A percentile compares a stretch with the other conserved stretches of the same genome.
Conservation (phyloP, 345 rosid species). For the Capsella bursapastoris region DNA sequence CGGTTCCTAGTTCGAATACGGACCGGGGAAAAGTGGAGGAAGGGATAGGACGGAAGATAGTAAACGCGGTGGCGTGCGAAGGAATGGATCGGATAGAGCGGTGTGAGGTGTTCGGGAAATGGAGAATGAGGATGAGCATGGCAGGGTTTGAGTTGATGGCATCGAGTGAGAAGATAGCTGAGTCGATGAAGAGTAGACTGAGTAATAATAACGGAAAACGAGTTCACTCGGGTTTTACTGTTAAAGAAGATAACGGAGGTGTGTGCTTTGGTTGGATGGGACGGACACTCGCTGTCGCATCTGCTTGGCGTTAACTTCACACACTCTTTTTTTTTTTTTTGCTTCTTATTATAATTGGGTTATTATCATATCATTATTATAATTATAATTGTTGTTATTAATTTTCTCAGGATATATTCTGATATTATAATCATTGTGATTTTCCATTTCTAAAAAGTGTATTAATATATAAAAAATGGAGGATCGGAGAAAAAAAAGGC, state of each 20-base stretch:
- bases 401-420: slow-evolving; percentile 41
- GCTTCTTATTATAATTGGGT: background rate
- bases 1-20: slow-evolving; percentile 47
- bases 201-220: slow-evolving; percentile 44
- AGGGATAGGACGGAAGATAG: slow-evolving; percentile 67
- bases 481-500: slow-evolving; percentile 29
- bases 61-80: slow-evolving; percentile 86
- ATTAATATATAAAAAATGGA: slow-evolving; percentile 49
- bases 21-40: slow-evolving; percentile 65
- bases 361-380: slow-evolving; percentile 48
- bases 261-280: slow-evolving; percentile 90
- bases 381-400: slow-evolving; percentile 30
- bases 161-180: slow-evolving; percentile 58
- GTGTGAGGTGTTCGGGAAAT: slow-evolving; percentile 94
- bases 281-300: slow-evolving; percentile 87
- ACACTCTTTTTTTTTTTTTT: background rate
- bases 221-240: slow-evolving; percentile 72
- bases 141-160: slow-evolving; percentile 81
- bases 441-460: slow-evolving; percentile 39
- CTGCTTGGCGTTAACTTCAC: slow-evolving; percentile 90
- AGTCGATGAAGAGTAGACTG: slow-evolving; percentile 62
- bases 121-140: slow-evolving; percentile 95
- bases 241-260: slow-evolving; percentile 80
- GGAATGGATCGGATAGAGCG: slow-evolving; percentile 85
- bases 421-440: slow-evolving; percentile 39